Conservation (phyloP, 139 green algal species). For the Astrephomene gubernaculifera region DNA sequence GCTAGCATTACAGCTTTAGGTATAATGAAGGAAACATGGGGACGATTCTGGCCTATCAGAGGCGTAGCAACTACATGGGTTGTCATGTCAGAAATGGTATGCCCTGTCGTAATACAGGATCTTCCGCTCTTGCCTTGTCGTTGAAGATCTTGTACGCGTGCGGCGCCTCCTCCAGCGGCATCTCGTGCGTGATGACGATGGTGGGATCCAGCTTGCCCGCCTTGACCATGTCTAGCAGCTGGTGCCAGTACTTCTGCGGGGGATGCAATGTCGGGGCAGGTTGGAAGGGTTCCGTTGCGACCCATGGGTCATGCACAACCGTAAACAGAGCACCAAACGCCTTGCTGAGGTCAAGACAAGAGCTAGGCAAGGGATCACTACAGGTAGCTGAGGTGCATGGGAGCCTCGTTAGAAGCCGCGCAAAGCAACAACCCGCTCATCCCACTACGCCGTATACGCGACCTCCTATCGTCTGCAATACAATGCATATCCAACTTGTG, state of each 20-base stretch:
- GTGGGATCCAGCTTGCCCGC: slow-evolving; percentile 64
- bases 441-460: no score
- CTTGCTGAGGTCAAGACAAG: neutral
- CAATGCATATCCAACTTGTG: no score
- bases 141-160: slow-evolving; percentile 84
- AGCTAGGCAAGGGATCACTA: neutral
- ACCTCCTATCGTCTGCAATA: no score
- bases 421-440: no score
- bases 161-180: slow-evolving; percentile 68
- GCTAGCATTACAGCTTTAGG: no score
- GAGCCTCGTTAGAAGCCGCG: no score
- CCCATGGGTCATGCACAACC: neutral
- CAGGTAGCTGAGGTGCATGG: no score
- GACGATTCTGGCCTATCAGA: no score
- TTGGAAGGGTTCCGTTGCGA: slow-evolving; percentile 5
- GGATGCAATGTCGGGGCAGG: neutral
- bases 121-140: slow-evolving; percentile 68
- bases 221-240: slow-evolving; percentile 61
- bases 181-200: slow-evolving; percentile 78
- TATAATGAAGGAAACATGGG: no score
- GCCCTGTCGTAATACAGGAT: no score
- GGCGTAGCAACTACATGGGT: no score
- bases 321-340: neutral
- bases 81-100: no score
- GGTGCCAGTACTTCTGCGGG: slow-evolving; percentile 69